These are phyloP conservation scores for Prillingera fragicola DNA, from an alignment of 1,284 basidiomycete genomes.

Conservation along the genomic window DNA sequence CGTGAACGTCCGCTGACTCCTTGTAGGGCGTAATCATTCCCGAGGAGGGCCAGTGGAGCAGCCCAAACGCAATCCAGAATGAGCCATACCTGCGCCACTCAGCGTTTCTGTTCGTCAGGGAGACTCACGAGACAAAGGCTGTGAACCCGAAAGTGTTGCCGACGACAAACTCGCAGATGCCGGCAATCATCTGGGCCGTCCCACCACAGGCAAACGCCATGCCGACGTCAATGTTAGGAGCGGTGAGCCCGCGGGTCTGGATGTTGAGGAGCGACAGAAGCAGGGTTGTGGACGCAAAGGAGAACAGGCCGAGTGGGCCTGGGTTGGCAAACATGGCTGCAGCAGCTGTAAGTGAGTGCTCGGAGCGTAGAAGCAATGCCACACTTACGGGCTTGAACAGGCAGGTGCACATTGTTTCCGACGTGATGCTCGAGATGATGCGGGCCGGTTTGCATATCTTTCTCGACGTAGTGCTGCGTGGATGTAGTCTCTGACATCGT, in stretches of 20 bases:
- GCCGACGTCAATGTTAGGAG: slow-evolving; percentile 51
- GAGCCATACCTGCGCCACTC: slow-evolving; percentile 57
- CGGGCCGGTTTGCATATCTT: too few relatives aligned
- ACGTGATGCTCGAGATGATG: too few relatives aligned
- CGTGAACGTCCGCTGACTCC: slow-evolving; percentile 27
- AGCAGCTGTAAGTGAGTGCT: too few relatives aligned
- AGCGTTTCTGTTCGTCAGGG: too few relatives aligned
- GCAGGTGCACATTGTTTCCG: too few relatives aligned
- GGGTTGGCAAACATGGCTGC: too few relatives aligned
- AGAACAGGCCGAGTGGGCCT: slow-evolving; percentile 2
- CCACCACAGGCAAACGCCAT: slow-evolving; percentile 75
- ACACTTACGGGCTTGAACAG: too few relatives aligned
- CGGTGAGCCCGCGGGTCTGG: not conserved
- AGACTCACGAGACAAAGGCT: slow-evolving; percentile 55
- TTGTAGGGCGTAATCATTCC: slow-evolving; percentile 50
- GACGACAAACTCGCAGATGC: slow-evolving; percentile 55
- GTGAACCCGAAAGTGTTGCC: slow-evolving; percentile 55
- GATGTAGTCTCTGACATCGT: too few relatives aligned
- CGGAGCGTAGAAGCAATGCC: too few relatives aligned
- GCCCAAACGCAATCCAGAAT: slow-evolving; percentile 71
- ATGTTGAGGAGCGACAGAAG: slow-evolving; percentile 3
- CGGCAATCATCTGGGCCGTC: slow-evolving; percentile 56
- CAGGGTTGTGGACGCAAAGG: slow-evolving; percentile 2
- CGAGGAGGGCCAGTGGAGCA: slow-evolving; percentile 33
- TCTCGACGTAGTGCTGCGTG: too few relatives aligned